A percentile compares a stretch with the other conserved stretches of the same genome.
phyloP scores from a whole-genome alignment of 345 rosid genomes.

The Citrus maxima region DNA sequence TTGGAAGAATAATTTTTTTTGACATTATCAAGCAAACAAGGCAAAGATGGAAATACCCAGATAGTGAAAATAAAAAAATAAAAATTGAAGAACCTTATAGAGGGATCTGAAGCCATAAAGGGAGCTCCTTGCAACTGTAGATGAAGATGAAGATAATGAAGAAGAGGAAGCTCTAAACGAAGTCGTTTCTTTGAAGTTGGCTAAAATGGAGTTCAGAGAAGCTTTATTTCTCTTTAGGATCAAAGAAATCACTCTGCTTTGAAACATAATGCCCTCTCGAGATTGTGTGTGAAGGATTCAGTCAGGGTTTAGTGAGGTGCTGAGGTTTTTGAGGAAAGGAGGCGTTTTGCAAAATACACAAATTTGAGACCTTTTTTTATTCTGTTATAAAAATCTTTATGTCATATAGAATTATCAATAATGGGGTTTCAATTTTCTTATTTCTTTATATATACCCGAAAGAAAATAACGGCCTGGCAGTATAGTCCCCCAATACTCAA shows the following conservation, averaged over 20 bases:
- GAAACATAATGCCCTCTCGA: slow-evolving; percentile 37
- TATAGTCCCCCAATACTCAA: too few relatives aligned
- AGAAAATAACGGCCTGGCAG: background rate
- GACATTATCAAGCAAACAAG: background rate
- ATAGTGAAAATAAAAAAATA: background rate
- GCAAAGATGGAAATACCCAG: background rate
- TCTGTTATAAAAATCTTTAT: too few relatives aligned
- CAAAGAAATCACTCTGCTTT: slow-evolving; percentile 41
- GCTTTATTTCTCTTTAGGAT: slow-evolving; percentile 52
- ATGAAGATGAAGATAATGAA: slow-evolving; percentile 25
- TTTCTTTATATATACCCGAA: background rate
- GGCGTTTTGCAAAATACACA: background rate
- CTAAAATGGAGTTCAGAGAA: slow-evolving; percentile 19
- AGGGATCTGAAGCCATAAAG: slow-evolving; percentile 42
- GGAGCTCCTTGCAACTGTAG: slow-evolving; percentile 37
- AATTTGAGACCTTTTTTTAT: background rate
- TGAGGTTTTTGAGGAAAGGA: background rate
- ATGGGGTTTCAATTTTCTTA: background rate
- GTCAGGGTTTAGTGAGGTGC: background rate
- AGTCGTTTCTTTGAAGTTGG: slow-evolving; percentile 29
- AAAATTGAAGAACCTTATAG: slow-evolving; percentile 29
- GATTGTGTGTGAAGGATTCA: background rate
- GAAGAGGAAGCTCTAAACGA: slow-evolving; percentile 30
- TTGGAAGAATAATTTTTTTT: background rate
- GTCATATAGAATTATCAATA: background rate